phyloP scores from a whole-genome alignment of 257 asterid genomes.

The Rehmannia glutinosa region DNA sequence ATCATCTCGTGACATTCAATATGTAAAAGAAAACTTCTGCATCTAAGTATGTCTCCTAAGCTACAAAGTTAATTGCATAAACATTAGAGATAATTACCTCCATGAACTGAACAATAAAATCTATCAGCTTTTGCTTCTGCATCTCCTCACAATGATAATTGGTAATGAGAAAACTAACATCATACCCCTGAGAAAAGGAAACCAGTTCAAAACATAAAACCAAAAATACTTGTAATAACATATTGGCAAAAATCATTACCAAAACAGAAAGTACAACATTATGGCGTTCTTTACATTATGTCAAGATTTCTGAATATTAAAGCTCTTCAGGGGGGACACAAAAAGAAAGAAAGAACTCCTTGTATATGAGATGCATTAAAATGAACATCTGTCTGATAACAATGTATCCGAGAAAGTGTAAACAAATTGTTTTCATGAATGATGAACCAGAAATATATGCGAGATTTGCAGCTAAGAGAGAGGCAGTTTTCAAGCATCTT shows the following conservation, averaged over 20 bases:
- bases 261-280: not conserved
- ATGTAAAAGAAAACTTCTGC: not conserved
- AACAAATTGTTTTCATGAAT: too few relatives aligned
- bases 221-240: not conserved
- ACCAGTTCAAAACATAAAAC: not conserved
- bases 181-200: conserved; percentile 88
- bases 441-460: not conserved
- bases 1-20: not conserved
- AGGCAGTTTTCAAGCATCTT: too few relatives aligned
- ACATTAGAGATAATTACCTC: conserved; percentile 53
- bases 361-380: too few relatives aligned
- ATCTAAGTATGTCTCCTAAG: not conserved
- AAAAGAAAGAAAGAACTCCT: too few relatives aligned
- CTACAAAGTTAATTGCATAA: not conserved
- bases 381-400: too few relatives aligned
- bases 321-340: not conserved
- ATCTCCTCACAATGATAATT: conserved; percentile 96
- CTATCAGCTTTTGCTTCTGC: conserved; percentile 97
- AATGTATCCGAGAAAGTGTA: too few relatives aligned
- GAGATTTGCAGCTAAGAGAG: not conserved
- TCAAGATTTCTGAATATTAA: not conserved
- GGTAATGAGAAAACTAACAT: conserved; percentile 92
- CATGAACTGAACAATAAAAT: conserved; percentile 96
- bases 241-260: not conserved
- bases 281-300: not conserved